A percentile compares a stretch with the other conserved stretches of the same genome.
These are phyloP conservation scores for Spizellomyces punctatus DNA, from an alignment of 192 early-diverging fungal genomes.

Conservation along the genomic window DNA sequence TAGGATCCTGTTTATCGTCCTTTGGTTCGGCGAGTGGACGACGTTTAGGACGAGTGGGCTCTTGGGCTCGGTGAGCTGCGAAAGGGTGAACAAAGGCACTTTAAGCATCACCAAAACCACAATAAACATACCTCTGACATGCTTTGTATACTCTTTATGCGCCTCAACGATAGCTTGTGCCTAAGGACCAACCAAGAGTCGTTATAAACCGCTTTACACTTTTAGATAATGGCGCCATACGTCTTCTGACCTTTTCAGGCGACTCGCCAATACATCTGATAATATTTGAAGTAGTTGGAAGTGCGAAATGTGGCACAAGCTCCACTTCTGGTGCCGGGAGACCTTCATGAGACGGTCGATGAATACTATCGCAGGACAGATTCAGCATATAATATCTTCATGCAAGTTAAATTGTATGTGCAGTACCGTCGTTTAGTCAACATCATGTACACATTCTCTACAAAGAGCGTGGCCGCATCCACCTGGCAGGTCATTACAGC, in stretches of 20 bases:
- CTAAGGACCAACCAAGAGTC: neutral
- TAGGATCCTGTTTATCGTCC: too few relatives aligned
- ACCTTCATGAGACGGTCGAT: neutral
- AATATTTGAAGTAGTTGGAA: conserved; percentile 49
- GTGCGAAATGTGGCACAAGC: conserved; percentile 46
- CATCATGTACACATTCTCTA: conserved; percentile 46
- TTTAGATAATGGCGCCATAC: neutral
- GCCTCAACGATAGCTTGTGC: conserved; percentile 39
- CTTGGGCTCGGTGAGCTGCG: too few relatives aligned
- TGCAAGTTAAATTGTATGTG: neutral
- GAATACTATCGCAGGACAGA: neutral
- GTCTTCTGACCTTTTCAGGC: conserved; percentile 34
- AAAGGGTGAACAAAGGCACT: too few relatives aligned
- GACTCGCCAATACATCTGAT: conserved; percentile 33
- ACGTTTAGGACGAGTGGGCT: too few relatives aligned
- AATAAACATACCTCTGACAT: neutral
- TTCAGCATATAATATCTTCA: neutral
- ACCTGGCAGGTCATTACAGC: conserved; percentile 48
- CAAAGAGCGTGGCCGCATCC: conserved; percentile 45
- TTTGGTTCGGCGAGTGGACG: too few relatives aligned
- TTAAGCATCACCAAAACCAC: too few relatives aligned
- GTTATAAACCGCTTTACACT: neutral
- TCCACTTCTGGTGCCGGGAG: neutral
- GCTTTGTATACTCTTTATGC: conserved; percentile 34
- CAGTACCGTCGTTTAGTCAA: conserved; percentile 39